Evolutionary conservation across 495 filamentous ascomycete species (phyloP).

Genomic region (Aspergillus affinis): DNA sequence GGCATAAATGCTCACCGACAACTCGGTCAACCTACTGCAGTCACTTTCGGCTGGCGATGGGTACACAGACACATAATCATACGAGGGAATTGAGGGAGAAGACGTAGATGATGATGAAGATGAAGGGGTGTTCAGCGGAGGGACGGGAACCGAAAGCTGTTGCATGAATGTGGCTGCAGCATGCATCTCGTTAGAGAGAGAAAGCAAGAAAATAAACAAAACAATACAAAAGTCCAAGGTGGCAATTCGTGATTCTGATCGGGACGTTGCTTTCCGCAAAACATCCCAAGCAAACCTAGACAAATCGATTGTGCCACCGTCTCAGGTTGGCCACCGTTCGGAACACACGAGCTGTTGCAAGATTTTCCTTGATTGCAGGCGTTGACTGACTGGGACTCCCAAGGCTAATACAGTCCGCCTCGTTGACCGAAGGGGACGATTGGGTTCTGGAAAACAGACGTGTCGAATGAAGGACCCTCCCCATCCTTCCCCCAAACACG

Average conservation of each 20-base stretch:
- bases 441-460: constrained; percentile 26
- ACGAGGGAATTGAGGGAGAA: neutral
- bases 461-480: constrained; percentile 11
- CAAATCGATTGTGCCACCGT: neutral
- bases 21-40: neutral
- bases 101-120: neutral
- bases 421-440: constrained; percentile 22
- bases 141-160: neutral
- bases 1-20: constrained; percentile 5
- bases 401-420: constrained; percentile 9
- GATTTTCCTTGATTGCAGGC: neutral
- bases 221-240: neutral
- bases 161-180: constrained; percentile 7
- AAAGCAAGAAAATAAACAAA: neutral
- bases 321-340: neutral
- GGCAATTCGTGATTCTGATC: neutral
- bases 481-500: constrained; percentile 9
- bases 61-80: neutral
- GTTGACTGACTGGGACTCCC: neutral
- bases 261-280: neutral
- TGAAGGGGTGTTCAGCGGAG: neutral
- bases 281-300: neutral
- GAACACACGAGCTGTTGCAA: constrained; percentile 8
- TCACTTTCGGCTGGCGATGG: neutral
- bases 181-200: neutral